These are phyloP conservation scores for Atkinsonella hypoxylon DNA, from an alignment of 2,329 filamentous ascomycete species.

Conservation along the genomic window DNA sequence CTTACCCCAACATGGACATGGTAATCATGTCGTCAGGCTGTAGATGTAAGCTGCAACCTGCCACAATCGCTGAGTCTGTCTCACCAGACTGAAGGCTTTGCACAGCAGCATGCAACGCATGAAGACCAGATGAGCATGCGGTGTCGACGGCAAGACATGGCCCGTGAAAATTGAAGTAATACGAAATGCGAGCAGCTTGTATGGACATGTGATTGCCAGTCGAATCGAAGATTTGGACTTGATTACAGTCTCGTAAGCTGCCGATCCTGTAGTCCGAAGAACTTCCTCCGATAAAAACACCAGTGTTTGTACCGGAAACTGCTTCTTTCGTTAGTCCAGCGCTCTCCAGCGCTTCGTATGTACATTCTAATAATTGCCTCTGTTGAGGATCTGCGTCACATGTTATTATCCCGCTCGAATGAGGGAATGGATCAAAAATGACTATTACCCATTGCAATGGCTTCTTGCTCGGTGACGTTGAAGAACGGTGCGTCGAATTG, in stretches of 20 bases:
- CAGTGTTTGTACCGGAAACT: constrained; percentile 34
- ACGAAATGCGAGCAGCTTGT: constrained; percentile 41
- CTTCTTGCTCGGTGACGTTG: constrained; percentile 36
- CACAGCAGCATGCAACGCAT: constrained; percentile 37
- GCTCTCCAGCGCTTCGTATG: constrained; percentile 41
- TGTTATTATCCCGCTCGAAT: neutral
- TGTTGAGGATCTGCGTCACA: constrained; percentile 35
- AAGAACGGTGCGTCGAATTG: constrained; percentile 42
- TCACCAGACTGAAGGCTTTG: constrained; percentile 37
- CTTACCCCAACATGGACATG: constrained; percentile 20
- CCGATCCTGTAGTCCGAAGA: constrained; percentile 27
- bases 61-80: constrained; percentile 32
- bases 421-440: no score
- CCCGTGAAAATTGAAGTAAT: constrained; percentile 42
- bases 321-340: constrained; percentile 35
- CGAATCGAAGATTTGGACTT: constrained; percentile 38
- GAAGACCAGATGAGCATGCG: constrained; percentile 38
- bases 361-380: constrained; percentile 37
- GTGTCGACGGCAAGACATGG: constrained; percentile 41
- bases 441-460: constrained; percentile 28
- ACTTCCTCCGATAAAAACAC: constrained; percentile 32
- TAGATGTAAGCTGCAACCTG: constrained; percentile 35
- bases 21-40: constrained; percentile 27
- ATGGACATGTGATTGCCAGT: constrained; percentile 39
- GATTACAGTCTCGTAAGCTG: constrained; percentile 30